Base-by-base conservation (phyloP, 164 flowering plant species). In the Houttuynia cordata region DNA sequence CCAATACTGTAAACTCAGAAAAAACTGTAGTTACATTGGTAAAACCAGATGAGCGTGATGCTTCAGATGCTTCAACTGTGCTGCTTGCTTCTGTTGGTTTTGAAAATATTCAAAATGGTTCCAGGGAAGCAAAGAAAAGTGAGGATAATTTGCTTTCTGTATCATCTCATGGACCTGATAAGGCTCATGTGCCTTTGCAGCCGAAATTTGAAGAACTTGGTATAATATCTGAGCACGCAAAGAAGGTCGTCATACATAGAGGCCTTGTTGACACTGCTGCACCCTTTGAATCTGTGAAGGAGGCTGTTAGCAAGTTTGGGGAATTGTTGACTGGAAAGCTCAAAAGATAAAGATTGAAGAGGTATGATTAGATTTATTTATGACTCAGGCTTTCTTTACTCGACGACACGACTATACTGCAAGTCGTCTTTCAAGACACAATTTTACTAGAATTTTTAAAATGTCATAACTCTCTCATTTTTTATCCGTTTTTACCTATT, bases 241-340 rank as follows among this genome's bases (percentile, higher is more conserved):
- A 76, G 37, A 59, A 61, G 51, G 24, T 58, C 64, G 69, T 60
- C 34, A 30, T 25, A 41, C 71, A 65, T 54, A 76, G 74, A 77
- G 79, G 72, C 54, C 64, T 80, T 67, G 75, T 92, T 47, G 98
- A 89, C 74, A 89, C 96, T 30, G 74, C 91, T 41, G 86, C 96
- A 3, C 98, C 98, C 52, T 77, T 92, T 70, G 96, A 92, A 60
- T 92, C 96, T 54, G 98, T 92, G 47, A 89, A 81, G 68, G 88
- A 81, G 63, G 98, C 91, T 58, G 98, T 92, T 51, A 79, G 93
- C 55, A 88, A 78, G 76, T 92, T 87, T 73, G 98, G 96, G 96
- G 96, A 41, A 88, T 89, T 59, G 86, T 83, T 61, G 96, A 88
- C 64, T 89, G 96, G 93, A 92, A 89, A 75, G 96, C 98, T 61